phyloP scores from a whole-genome alignment of 202 grass and related monocot species.

The Setaria viridis region DNA sequence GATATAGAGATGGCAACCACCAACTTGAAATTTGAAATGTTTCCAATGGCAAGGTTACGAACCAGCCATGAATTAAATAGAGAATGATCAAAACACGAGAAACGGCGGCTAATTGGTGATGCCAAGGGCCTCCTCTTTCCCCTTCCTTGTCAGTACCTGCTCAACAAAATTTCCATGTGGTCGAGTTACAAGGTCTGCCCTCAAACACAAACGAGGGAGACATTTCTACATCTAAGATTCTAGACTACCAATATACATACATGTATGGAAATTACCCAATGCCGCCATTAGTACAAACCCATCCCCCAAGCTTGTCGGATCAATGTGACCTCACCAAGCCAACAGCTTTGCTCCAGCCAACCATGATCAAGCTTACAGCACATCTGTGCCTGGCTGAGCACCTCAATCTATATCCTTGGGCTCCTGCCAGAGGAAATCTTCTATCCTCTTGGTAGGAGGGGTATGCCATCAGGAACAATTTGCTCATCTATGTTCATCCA shows the following conservation, averaged over 20 bases:
- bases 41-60: conserved; percentile 15
- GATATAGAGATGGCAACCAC: background rate
- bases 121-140: conserved; percentile 37
- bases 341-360: conserved; percentile 39
- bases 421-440: conserved; percentile 41
- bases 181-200: conserved; percentile 59
- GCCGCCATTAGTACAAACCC: conserved; percentile 49
- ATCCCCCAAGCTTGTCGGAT: conserved; percentile 33
- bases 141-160: conserved; percentile 55
- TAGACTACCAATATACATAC: conserved; percentile 75
- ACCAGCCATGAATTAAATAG: conserved; percentile 23
- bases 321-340: conserved; percentile 46
- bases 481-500: conserved; percentile 58
- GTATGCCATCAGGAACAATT: conserved; percentile 29
- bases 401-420: conserved; percentile 28
- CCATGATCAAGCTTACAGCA: conserved; percentile 37
- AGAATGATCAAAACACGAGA: conserved; percentile 24
- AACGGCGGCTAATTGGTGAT: conserved; percentile 21
- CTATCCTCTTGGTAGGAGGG: conserved; percentile 26
- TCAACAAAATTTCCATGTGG: conserved; percentile 73
- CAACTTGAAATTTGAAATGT: conserved; percentile 15
- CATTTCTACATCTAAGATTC: conserved; percentile 62
- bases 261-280: conserved; percentile 64
- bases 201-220: conserved; percentile 46
- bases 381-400: background rate